Base-by-base conservation (phyloP, 352 stramenopile genomes). In the Phytophthora tentaculata region DNA sequence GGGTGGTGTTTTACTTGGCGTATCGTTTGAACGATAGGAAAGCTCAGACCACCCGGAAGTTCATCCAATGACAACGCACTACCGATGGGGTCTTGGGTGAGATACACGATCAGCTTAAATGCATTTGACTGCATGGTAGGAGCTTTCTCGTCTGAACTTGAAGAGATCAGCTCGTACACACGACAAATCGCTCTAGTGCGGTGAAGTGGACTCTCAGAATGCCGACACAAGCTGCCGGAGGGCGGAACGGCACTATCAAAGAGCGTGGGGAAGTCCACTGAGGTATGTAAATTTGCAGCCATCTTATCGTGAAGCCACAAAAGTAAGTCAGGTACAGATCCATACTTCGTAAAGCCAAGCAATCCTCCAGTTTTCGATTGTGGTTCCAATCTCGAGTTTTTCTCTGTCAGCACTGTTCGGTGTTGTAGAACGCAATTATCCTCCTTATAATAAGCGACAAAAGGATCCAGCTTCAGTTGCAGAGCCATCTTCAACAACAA, bases 11-110 rank as follows among this genome's bases (percentile, higher is more conserved):
- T 83, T 51, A 89, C 84, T 19, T 79, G 62, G 19, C 71, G 69
- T 61, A 92, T 89, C 2, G 72, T 74, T 45, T 92, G 74, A 17
- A 82, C 26, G 16, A 95, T 77, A 13, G 83, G 79, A 56, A 88
- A 83, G 5, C 75, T 76, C 53, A 95, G 53, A 12, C 84, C 75
- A 67, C 84, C 67, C 0, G 87, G 85, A 6, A 95, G 56, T 60
- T 92, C 83, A 12, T 77, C 64, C 4, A 95, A 55, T n/a, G 60
- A 66, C 10, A 93, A 57, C 2, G 55, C 48, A 3, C 44, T 68
- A n/a, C 80, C 72, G 17, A 82, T 49, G 4, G 62, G 53, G 22
- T 86, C 76, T 55, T 80, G 77, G 1, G 72, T 75, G 16, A 94
- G 67, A 19, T 82, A 89, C 32, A 74, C 61, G 60, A 92, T 81